Percentiles rank a stretch among this genome's conserved stretches.
These are phyloP conservation scores for Lachnellula cervina DNA, from an alignment of 2,329 filamentous ascomycete species.

Conservation along the genomic window DNA sequence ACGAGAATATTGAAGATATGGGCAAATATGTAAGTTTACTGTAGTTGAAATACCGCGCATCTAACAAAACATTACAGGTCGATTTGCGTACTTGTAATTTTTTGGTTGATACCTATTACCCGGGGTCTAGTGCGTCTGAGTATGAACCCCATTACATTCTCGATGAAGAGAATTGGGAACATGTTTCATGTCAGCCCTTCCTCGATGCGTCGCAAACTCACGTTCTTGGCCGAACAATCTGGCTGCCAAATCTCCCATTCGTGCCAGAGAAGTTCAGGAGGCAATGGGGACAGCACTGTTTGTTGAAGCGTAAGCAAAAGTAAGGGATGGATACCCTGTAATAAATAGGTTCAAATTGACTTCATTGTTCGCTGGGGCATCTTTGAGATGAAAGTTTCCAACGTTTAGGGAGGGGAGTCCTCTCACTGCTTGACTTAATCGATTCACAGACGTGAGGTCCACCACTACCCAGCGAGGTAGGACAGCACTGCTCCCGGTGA, in stretches of 20 bases:
- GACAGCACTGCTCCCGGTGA: no score
- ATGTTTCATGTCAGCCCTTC: conserved; percentile 70
- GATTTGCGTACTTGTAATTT: conserved; percentile 73
- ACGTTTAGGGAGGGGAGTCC: no score
- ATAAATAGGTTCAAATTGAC: neutral
- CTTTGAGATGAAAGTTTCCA: no score
- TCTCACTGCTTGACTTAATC: no score
- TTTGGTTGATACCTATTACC: conserved; percentile 81
- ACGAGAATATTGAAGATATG: conserved; percentile 79
- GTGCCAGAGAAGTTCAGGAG: conserved; percentile 66
- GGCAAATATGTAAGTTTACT: conserved; percentile 68
- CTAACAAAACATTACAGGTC: conserved; percentile 37
- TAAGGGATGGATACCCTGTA: neutral
- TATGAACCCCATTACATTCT: conserved; percentile 77
- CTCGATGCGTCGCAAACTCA: conserved; percentile 74
- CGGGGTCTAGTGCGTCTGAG: conserved; percentile 51
- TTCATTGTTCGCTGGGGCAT: no score
- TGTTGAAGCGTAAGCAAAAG: conserved; percentile 56
- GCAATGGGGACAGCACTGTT: conserved; percentile 84
- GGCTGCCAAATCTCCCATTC: conserved; percentile 68
- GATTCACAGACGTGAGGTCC: no score
- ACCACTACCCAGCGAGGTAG: no score
- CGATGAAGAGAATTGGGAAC: conserved; percentile 72
- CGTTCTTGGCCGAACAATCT: conserved; percentile 69
- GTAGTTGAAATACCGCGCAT: conserved; percentile 1